phyloP scores from a whole-genome alignment of 2,329 filamentous ascomycete species.

The Colletotrichum sp. region DNA sequence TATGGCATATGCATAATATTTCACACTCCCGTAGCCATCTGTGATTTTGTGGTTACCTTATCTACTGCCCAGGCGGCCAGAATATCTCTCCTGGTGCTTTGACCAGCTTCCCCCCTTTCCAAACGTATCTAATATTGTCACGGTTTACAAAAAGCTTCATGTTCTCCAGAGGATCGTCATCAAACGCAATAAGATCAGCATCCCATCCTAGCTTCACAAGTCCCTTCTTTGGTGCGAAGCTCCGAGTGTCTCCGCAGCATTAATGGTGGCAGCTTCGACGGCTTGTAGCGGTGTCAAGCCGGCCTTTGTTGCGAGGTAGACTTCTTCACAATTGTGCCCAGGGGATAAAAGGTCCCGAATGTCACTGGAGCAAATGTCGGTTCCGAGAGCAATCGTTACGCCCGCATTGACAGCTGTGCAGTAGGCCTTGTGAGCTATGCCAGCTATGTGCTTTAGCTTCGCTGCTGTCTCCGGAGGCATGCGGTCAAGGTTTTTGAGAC shows the following conservation, averaged over 20 bases:
- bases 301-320: constrained; percentile 22
- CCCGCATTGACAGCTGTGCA: not conserved
- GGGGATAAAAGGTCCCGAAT: not conserved
- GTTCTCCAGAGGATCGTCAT: not conserved
- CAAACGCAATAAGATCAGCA: not conserved
- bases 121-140: not conserved
- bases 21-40: not conserved
- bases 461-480: not conserved
- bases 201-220: constrained; percentile 33
- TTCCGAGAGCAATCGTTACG: not conserved
- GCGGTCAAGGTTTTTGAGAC: not conserved
- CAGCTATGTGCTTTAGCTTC: not conserved
- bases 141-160: not conserved
- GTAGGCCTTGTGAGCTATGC: not conserved
- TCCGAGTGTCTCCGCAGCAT: constrained; percentile 48
- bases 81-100: not conserved
- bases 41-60: not conserved
- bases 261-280: constrained; percentile 54
- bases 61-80: not conserved
- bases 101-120: not conserved
- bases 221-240: constrained; percentile 45
- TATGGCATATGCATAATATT: not conserved
- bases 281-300: constrained; percentile 53
- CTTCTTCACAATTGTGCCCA: not conserved
- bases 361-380: not conserved